Conservation (phyloP, 768 basidiomycete genomes). For the Phallus indusiatus region DNA sequence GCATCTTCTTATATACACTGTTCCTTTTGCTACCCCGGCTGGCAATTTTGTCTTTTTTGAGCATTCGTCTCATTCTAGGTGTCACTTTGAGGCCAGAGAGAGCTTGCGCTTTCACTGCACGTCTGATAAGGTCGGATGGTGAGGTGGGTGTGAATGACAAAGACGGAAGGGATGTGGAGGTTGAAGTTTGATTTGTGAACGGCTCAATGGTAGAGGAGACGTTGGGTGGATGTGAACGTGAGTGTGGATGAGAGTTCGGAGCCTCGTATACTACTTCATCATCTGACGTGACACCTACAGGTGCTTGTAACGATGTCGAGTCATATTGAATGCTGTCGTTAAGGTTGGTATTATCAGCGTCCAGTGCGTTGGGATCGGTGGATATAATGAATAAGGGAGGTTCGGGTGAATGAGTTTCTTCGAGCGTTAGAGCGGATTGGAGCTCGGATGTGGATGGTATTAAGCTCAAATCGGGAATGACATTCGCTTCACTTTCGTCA, state of each 20-base stretch:
- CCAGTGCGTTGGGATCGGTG: background rate
- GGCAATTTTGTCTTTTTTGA: slow-evolving; percentile 10
- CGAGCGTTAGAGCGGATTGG: background rate
- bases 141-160: slow-evolving; percentile 20
- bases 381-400: background rate
- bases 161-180: slow-evolving; percentile 11
- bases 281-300: background rate
- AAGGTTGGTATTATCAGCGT: background rate
- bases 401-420: background rate
- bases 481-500: background rate
- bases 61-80: slow-evolving; percentile 18
- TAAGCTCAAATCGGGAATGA: background rate
- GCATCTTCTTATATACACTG: slow-evolving; percentile 21
- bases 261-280: background rate
- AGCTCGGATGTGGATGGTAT: no score
- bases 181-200: slow-evolving; percentile 10
- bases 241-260: background rate
- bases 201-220: slow-evolving; percentile 10
- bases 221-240: background rate
- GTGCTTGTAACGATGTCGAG: background rate
- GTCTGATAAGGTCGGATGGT: background rate
- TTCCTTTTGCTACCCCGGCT: slow-evolving; percentile 16
- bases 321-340: background rate
- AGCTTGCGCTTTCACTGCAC: background rate
- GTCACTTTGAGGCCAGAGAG: slow-evolving; percentile 7